phyloP scores from a whole-genome alignment of 2,329 filamentous ascomycete species.

The Talaromyces sp. region DNA sequence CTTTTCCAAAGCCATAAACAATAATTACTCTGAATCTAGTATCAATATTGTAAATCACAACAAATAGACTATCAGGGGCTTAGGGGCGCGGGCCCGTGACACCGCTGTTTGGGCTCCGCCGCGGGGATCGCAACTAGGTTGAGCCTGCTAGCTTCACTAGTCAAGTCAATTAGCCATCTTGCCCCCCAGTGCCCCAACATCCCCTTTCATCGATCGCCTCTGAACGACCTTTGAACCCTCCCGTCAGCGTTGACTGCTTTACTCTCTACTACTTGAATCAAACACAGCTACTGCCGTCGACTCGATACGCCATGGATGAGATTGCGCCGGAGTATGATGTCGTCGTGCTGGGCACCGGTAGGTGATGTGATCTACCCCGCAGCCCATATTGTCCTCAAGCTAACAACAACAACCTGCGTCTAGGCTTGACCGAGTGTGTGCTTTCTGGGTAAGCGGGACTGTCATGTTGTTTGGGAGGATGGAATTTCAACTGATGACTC shows the following conservation, averaged over 20 bases:
- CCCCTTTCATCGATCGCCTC: neutral
- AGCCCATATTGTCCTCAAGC: slow-evolving; percentile 6
- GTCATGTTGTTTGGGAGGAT: neutral
- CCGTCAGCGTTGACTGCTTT: neutral
- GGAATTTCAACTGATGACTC: slow-evolving; percentile 13
- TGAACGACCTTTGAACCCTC: neutral
- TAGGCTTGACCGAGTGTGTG: slow-evolving; percentile 97
- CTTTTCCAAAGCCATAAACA: neutral
- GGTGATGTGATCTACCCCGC: slow-evolving; percentile 41
- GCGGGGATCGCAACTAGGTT: slow-evolving; percentile 1
- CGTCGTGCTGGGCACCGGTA: slow-evolving; percentile 95
- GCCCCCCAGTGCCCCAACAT: neutral
- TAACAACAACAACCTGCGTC: slow-evolving; percentile 20
- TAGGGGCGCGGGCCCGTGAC: neutral
- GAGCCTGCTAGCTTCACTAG: neutral
- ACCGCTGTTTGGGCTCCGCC: slow-evolving; percentile 8
- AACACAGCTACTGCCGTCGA: slow-evolving; percentile 23
- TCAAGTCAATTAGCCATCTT: neutral
- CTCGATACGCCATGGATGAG: slow-evolving; percentile 68
- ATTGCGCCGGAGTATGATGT: slow-evolving; percentile 98
- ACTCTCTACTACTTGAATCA: too few relatives aligned
- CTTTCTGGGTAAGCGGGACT: slow-evolving; percentile 74
- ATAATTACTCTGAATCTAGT: neutral
- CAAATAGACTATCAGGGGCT: slow-evolving; percentile 1
- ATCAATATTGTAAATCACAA: neutral